Evolutionary conservation across 106 monocot species (phyloP).

Genomic region (Chionographis japonica): DNA sequence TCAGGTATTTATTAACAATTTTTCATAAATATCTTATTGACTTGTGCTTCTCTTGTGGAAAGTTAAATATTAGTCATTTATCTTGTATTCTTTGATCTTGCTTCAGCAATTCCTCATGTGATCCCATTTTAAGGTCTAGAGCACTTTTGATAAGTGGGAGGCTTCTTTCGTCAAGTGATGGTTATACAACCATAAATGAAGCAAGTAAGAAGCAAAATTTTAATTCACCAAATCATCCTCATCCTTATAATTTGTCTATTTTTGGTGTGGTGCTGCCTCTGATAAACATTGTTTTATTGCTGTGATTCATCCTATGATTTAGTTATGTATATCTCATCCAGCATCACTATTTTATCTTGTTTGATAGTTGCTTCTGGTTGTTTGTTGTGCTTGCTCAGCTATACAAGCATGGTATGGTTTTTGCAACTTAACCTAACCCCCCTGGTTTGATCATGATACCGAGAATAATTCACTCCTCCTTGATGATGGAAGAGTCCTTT

Average conservation of each 20-base stretch:
- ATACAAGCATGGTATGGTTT: no score
- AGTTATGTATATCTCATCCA: neutral
- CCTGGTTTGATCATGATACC: no score
- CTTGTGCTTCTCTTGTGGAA: neutral
- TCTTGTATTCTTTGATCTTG: neutral
- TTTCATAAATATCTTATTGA: neutral
- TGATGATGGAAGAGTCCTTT: no score
- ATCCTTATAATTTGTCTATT: neutral
- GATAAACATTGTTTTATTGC: neutral
- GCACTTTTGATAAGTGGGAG: constrained; percentile 77
- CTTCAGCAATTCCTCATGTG: constrained; percentile 55
- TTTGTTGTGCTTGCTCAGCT: no score
- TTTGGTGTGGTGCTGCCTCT: neutral
- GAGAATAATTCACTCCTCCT: no score
- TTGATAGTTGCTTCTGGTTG: no score
- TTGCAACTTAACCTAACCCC: no score
- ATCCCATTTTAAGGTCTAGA: constrained; percentile 72
- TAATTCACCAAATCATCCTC: neutral
- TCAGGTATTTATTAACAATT: constrained; percentile 50
- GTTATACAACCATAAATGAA: constrained; percentile 46
- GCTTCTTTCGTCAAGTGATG: constrained; percentile 76
- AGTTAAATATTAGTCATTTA: neutral
- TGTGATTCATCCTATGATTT: neutral
- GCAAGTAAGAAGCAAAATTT: constrained; percentile 39
- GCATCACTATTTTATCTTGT: no score